phyloP scores from a whole-genome alignment of 306 rosid species.

The Rosa chinensis region DNA sequence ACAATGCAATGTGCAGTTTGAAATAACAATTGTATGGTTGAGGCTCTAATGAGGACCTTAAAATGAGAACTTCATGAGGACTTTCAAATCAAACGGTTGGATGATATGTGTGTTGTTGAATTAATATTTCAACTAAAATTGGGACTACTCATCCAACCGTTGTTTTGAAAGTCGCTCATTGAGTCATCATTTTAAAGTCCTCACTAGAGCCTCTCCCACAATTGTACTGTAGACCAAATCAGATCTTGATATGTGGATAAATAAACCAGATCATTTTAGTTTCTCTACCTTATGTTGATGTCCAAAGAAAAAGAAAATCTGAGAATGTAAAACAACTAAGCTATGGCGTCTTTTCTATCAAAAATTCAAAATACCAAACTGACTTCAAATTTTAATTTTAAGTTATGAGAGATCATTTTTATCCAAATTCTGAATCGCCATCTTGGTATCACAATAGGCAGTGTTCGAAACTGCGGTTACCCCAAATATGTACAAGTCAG shows the following conservation, averaged over 20 bases:
- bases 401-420: neutral
- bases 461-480: neutral
- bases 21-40: neutral
- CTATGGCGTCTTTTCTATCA: neutral
- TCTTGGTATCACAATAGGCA: neutral
- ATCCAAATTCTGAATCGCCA: conserved; percentile 11
- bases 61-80: no score
- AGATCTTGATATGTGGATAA: conserved; percentile 10
- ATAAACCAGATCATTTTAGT: neutral
- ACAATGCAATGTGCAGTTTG: neutral
- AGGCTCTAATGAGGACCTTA: no score
- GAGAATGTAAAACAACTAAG: neutral
- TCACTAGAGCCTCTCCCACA: no score
- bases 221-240: conserved; percentile 13
- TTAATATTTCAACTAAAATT: no score
- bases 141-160: no score
- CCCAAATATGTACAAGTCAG: neutral
- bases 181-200: no score
- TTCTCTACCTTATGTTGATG: neutral
- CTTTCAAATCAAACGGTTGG: no score
- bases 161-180: no score
- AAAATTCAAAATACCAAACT: neutral
- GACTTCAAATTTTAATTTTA: neutral
- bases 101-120: no score
- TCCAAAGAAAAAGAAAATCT: neutral